Evolutionary conservation across 495 filamentous ascomycete species (phyloP).

Genomic region (Penicillium crystallinum): DNA sequence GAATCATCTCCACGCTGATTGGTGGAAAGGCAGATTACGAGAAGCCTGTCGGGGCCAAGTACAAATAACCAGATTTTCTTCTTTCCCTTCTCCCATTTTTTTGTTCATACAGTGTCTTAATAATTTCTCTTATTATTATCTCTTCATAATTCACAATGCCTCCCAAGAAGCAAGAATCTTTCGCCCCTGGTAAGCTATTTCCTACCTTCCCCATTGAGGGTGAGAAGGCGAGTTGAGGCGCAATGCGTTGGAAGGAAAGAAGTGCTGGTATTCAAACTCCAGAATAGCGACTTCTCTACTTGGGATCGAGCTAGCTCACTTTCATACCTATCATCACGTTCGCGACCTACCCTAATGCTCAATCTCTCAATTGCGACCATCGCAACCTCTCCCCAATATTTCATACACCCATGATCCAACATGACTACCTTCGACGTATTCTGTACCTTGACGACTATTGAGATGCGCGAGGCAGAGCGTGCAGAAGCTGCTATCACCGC

Average conservation of each 20-base stretch:
- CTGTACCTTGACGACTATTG: conserved; percentile 18
- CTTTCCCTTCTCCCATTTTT: conserved; percentile 19
- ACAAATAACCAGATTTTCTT: conserved; percentile 41
- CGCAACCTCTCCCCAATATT: neutral
- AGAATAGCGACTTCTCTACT: neutral
- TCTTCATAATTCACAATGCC: conserved; percentile 39
- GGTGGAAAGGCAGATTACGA: conserved; percentile 33
- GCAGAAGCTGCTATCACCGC: neutral
- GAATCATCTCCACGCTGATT: conserved; percentile 40
- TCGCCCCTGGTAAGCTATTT: conserved; percentile 42
- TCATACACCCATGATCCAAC: neutral
- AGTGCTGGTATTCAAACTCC: neutral
- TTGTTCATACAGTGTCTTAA: conserved; percentile 25
- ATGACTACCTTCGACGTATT: conserved; percentile 33
- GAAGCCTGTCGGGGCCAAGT: conserved; percentile 31
- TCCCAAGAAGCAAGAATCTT: conserved; percentile 34
- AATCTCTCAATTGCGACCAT: neutral
- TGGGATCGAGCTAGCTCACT: neutral
- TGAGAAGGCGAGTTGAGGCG: neutral
- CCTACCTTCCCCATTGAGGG: conserved; percentile 6
- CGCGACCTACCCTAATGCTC: neutral
- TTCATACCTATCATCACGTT: neutral
- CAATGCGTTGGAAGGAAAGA: neutral
- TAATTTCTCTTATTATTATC: conserved; percentile 17
- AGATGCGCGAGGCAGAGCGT: conserved; percentile 26